Base-by-base conservation (phyloP, 2,329 filamentous ascomycete species). In the Ophiostoma sp. region DNA sequence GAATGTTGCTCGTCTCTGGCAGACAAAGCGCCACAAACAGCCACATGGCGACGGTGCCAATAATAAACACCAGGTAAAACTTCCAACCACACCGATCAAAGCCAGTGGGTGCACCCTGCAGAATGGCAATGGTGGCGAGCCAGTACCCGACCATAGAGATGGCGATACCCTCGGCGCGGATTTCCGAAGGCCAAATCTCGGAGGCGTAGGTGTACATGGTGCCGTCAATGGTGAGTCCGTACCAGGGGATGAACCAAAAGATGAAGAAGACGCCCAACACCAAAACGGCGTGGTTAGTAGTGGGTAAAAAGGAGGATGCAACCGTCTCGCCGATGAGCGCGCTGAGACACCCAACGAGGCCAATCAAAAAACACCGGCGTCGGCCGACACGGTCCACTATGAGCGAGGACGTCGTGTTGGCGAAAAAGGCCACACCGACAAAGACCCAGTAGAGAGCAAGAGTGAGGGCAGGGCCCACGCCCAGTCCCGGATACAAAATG, bases 361-460 rank as follows among this genome's bases (percentile, higher is more conserved):
- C 77, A 61, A 78, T 75, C 3, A 81, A 57, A 17, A 76, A 78
- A 36, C 68, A 76, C 50, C 63, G 76, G 31, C 73, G 78, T 70
- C 71, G 75, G 55, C 73, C 81, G 39, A 73, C 69, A 19, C 39
- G 77, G 76, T 78, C 78, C n/a, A 76, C 50, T 7, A 76, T 75
- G 2, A 75, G 74, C 22, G 77, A 69, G 22, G 76, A 75, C 36
- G 39, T 59, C n/a, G 57, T 36, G 50, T 74, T 74, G 33, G 74
- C 73, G 48, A 69, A 73, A 69, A 92, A 87, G 2, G 73, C 71
- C 12, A 72, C 42, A 17, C 33, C 52, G 22, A 42, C 61, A 22
- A 48, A 69, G n/a, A 73, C 55, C 33, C 90, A 89, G 0, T 89
- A 91, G 0, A 89, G 89, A n/a, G 91, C 82, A 74, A 91, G 86